phyloP scores from a whole-genome alignment of 2,329 filamentous ascomycete species.

The Dothiorella sarmentorum region DNA sequence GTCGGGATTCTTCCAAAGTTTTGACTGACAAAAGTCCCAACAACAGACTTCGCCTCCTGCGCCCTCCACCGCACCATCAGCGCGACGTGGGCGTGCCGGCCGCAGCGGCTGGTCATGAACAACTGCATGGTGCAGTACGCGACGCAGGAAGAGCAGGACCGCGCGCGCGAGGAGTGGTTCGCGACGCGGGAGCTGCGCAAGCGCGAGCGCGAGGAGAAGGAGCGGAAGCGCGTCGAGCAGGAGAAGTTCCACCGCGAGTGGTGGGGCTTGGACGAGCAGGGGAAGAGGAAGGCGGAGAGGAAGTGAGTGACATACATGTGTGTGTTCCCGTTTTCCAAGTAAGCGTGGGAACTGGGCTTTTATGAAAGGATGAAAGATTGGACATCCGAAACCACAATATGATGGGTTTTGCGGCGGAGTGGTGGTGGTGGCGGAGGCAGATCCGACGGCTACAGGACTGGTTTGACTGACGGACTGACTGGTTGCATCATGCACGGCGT shows the following conservation, averaged over 20 bases:
- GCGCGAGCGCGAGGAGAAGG: slow-evolving; percentile 59
- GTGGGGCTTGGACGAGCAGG: slow-evolving; percentile 46
- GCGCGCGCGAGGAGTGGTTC: slow-evolving; percentile 92
- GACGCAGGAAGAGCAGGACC: slow-evolving; percentile 79
- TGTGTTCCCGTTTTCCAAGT: too few species aligned
- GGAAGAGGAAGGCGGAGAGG: slow-evolving; percentile 23
- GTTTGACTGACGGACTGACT: too few species aligned
- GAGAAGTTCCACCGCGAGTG: slow-evolving; percentile 50
- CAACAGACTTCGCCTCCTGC: slow-evolving; percentile 82
- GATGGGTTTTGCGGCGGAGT: too few species aligned
- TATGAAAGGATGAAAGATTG: too few species aligned
- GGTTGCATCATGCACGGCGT: slow-evolving; percentile 1
- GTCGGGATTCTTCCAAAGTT: not conserved
- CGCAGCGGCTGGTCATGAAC: slow-evolving; percentile 83
- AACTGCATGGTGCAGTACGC: slow-evolving; percentile 86
- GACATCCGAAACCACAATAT: too few species aligned
- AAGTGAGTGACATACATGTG: too few species aligned
- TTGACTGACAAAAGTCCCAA: not conserved
- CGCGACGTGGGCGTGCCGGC: slow-evolving; percentile 80
- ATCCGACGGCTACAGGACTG: too few species aligned
- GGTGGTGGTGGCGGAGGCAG: too few species aligned
- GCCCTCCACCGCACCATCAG: slow-evolving; percentile 81
- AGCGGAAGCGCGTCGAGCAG: slow-evolving; percentile 40
- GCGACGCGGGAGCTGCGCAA: slow-evolving; percentile 68
- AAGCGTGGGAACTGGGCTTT: too few species aligned